Conservation (phyloP, 257 asterid genomes). For the Cordia subcordata region DNA sequence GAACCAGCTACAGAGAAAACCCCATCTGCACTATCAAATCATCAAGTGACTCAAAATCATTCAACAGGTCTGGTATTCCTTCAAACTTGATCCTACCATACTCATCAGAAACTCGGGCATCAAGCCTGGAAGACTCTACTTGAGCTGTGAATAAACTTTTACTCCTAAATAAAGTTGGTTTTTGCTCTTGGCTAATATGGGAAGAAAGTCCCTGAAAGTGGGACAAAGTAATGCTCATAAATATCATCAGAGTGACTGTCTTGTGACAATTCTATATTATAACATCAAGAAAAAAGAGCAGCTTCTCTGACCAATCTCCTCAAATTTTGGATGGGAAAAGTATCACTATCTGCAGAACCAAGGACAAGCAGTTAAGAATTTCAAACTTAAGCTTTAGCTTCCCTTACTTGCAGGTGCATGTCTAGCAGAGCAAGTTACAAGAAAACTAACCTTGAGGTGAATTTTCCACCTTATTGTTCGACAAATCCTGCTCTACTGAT, state of each 20-base stretch:
- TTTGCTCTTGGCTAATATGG: conserved; percentile 50
- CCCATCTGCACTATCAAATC: conserved; percentile 61
- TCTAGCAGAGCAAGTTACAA: not conserved
- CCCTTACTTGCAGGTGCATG: not conserved
- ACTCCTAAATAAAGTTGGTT: conserved; percentile 40
- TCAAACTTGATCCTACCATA: conserved; percentile 51
- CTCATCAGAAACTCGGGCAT: conserved; percentile 34
- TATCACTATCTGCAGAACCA: conserved; percentile 62
- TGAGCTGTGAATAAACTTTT: conserved; percentile 53
- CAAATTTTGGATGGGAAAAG: conserved; percentile 65
- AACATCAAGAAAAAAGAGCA: conserved; percentile 60
- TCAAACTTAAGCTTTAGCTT: not conserved
- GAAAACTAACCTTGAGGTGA: conserved; percentile 45
- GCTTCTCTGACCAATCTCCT: conserved; percentile 96
- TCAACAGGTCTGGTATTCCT: conserved; percentile 46
- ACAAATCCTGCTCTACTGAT: conserved; percentile 41
- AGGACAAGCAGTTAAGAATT: not conserved
- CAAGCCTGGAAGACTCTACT: conserved; percentile 55
- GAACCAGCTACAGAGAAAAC: conserved; percentile 82
- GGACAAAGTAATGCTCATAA: conserved; percentile 88
- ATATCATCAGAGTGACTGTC: conserved; percentile 85
- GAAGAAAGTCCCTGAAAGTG: conserved; percentile 63
- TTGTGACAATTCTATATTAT: conserved; percentile 62
- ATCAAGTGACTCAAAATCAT: conserved; percentile 70
- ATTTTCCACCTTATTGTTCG: conserved; percentile 36